Evolutionary conservation across 352 stramenopile species (phyloP), one percentile per base, ranked within the genome.

Genomic region (Aphanomyces stellatus): DNA sequence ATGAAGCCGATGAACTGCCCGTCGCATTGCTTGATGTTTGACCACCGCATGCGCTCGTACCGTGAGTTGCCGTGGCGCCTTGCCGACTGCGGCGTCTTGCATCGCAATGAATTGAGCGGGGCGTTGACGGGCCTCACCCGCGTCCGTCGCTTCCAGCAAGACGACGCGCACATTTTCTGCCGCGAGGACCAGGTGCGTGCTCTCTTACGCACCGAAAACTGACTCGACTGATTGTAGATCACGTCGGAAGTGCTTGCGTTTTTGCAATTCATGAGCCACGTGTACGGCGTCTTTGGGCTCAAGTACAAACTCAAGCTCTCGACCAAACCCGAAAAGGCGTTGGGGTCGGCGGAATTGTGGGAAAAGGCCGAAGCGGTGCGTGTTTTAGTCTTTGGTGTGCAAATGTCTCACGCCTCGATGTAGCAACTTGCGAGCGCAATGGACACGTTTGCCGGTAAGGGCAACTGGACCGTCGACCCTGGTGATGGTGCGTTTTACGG

Each of bases 1-100:
- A 91, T 98, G 70, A 99, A 99, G 80, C 97, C 97, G 41, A 99
- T 99, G 97, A 99, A 99, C 79, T 99, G 97, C 77, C 97, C 97
- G 30, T 96, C 92, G n/a, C 96, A 99, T 64, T 99, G 96, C 75
- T 74, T 99, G 25, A 97, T 99, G 87, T 99, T 99, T 80, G 88
- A 79, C 56, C 88, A 96, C 72, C 74, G 85, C 42, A 83, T 97
- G 70, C 84, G 95, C 37, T 98, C 90, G 61, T 99, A 98, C 75
- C 88, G 96, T 76, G 97, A 99, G 74, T 82, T 99, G 49, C 97
- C 97, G 7, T 81, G 99, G 51, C 91, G 97, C 37, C 88, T 97
- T 65, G 96, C 97, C n/a, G 97, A 99, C 74, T 99, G 98, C 78
- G 96, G 96, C 65, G 96, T 99, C 13, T 76, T 99, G 63, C 96